A percentile compares a stretch with the other conserved stretches of the same genome.
Conservation (phyloP, 345 rosid species). For the Sonneratia alba region DNA sequence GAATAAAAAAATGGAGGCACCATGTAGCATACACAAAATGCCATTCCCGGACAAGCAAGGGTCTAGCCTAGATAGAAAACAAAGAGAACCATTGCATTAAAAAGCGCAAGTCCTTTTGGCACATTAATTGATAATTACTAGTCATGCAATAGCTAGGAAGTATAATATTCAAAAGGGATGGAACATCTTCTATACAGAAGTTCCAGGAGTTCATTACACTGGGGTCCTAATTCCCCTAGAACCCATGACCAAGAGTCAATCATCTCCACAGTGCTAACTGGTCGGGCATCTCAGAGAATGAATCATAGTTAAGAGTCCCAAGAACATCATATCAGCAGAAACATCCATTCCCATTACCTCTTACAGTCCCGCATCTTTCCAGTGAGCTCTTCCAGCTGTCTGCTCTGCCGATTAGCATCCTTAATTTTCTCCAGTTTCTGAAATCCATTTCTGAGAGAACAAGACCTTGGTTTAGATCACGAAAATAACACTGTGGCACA, state of each 20-base stretch:
- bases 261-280: not conserved
- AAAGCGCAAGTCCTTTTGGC: not conserved
- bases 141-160: not conserved
- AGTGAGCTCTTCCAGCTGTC: slow-evolving; percentile 94
- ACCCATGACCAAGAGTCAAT: not conserved
- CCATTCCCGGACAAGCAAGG: not conserved
- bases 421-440: slow-evolving; percentile 94
- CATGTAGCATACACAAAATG: not conserved
- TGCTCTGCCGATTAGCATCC: slow-evolving; percentile 79
- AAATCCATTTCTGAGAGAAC: slow-evolving; percentile 16
- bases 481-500: not conserved
- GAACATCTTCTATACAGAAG: not conserved
- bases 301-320: not conserved
- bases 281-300: not conserved
- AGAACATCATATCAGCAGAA: not conserved
- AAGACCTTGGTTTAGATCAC: not conserved
- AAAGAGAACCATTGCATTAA: not conserved
- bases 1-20: not conserved
- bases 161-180: not conserved
- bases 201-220: not conserved
- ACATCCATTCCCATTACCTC: slow-evolving; percentile 31
- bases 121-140: not conserved
- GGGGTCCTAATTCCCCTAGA: not conserved
- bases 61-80: not conserved
- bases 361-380: slow-evolving; percentile 94